phyloP scores from a whole-genome alignment of 768 basidiomycete species.

The Tulasnella calospora region DNA sequence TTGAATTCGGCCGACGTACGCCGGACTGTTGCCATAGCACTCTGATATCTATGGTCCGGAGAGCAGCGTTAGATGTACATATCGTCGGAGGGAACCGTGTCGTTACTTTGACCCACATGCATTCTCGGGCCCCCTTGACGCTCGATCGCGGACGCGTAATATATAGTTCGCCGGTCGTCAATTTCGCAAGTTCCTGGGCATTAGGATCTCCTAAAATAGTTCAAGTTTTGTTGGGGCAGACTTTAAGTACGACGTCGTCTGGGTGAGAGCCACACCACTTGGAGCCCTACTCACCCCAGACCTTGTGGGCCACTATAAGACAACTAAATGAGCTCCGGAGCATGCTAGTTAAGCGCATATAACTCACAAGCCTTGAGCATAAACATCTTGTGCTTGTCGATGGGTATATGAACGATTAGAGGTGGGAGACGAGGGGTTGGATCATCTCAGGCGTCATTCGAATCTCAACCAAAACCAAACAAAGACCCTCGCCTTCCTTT shows the following conservation, averaged over 20 bases:
- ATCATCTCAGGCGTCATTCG: slow-evolving; percentile 1
- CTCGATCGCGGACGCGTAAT: slow-evolving; percentile 79
- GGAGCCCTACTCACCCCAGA: slow-evolving; percentile 72
- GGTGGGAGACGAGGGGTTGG: not conserved
- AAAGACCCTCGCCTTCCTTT: not conserved
- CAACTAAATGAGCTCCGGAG: slow-evolving; percentile 30
- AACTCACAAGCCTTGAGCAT: slow-evolving; percentile 37
- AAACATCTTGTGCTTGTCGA: slow-evolving; percentile 30
- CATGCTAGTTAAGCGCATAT: not conserved
- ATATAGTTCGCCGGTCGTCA: slow-evolving; percentile 85
- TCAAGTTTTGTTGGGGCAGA: not conserved
- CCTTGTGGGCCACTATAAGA: slow-evolving; percentile 73
- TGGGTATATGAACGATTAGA: slow-evolving; percentile 2
- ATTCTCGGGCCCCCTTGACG: slow-evolving; percentile 87
- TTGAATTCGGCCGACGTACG: slow-evolving; percentile 67
- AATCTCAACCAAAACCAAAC: slow-evolving; percentile 11
- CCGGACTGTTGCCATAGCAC: slow-evolving; percentile 91
- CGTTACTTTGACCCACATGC: slow-evolving; percentile 68
- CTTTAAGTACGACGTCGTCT: not conserved
- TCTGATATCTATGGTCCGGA: slow-evolving; percentile 65
- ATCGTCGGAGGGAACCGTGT: not conserved
- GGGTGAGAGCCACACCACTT: not conserved
- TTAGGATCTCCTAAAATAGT: slow-evolving; percentile 74
- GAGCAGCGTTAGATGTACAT: not conserved
- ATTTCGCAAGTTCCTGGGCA: slow-evolving; percentile 91